phyloP scores from a whole-genome alignment of 2,329 filamentous ascomycete species.

The Tolypocladium guangdongense region DNA sequence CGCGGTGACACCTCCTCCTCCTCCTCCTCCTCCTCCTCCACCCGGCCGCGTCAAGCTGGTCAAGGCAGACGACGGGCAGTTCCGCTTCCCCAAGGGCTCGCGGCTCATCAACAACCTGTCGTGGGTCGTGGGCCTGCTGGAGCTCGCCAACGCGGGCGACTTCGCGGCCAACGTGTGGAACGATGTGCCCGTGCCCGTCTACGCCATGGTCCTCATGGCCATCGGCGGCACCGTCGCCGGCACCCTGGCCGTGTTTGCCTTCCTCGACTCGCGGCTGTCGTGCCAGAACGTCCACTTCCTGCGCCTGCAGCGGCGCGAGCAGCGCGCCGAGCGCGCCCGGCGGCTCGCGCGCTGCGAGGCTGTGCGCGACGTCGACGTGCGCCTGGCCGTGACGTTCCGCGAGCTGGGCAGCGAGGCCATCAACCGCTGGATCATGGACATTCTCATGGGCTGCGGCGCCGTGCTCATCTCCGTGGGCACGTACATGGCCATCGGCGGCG shows the following conservation, averaged over 20 bases:
- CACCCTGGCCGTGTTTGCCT: slow-evolving; percentile 31
- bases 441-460: slow-evolving; percentile 36
- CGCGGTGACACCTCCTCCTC: too few species aligned
- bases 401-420: slow-evolving; percentile 40
- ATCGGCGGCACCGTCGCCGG: slow-evolving; percentile 37
- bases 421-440: slow-evolving; percentile 39
- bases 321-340: slow-evolving; percentile 12
- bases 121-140: slow-evolving; percentile 35
- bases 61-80: slow-evolving; percentile 3
- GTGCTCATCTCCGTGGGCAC: slow-evolving; percentile 40
- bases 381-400: slow-evolving; percentile 32
- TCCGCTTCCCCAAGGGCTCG: slow-evolving; percentile 5
- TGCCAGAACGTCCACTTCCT: slow-evolving; percentile 35
- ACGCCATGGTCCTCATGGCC: slow-evolving; percentile 39
- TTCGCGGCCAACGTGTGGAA: slow-evolving; percentile 51
- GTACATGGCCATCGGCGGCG: slow-evolving; percentile 41
- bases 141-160: slow-evolving; percentile 43
- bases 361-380: slow-evolving; percentile 18
- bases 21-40: too few species aligned
- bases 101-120: slow-evolving; percentile 18
- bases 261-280: slow-evolving; percentile 30
- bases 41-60: slow-evolving; percentile 2
- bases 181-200: slow-evolving; percentile 33
- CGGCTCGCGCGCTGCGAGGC: slow-evolving; percentile 3
- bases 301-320: slow-evolving; percentile 24